Base-by-base conservation (phyloP, 768 basidiomycete genomes). In the Cyclocybe aegerita region DNA sequence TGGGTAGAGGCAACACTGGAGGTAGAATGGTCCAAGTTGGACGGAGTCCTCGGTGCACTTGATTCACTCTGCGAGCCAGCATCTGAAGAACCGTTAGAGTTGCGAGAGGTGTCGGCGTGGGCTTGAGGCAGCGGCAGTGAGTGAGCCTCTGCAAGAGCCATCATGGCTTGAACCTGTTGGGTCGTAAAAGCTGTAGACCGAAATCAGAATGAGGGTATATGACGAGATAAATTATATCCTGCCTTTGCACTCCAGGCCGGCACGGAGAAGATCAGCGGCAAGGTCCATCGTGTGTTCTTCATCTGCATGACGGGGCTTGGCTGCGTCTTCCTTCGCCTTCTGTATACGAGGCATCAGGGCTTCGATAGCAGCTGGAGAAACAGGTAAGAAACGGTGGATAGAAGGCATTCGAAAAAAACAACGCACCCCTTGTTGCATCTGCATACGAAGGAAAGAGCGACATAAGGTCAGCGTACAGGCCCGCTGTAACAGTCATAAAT, bases 211-310 rank as follows among this genome's bases (percentile, higher is more conserved):
- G 50, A 46, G 47, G 32, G 31, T 43, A 10, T 3, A 4, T 12
- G 14, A 15, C 2, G 7, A 48, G 16, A 31, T 15, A 17, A 23
- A 23, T 23, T 31, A 29, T 30, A 17, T 61, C 70, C 12, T 46
- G 88, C 87, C 84, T 66, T 75, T 77, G 65, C 86, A 89, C 15
- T 71, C 68, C 52, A 83, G 60, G 8, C 78, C 80, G 23, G 76
- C 73, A 31, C 76, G 67, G 11, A 82, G 66, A 32, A 90, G 74
- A 16, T 68, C 68, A 12, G 53, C 48, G 14, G 71, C 65, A 32
- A 77, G 69, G 10, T 71, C 73, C 53, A 65, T 57, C 9, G 68
- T 67, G 48, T 70, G 74, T 46, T 76, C 69, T 31, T 72, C 66
- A 34, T 66, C 65, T 14, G 11, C 43, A 34, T 15, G 44, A 30